Evolutionary conservation across 257 asterid genomes (phyloP).

Genomic region (Leptodermis oblonga): DNA sequence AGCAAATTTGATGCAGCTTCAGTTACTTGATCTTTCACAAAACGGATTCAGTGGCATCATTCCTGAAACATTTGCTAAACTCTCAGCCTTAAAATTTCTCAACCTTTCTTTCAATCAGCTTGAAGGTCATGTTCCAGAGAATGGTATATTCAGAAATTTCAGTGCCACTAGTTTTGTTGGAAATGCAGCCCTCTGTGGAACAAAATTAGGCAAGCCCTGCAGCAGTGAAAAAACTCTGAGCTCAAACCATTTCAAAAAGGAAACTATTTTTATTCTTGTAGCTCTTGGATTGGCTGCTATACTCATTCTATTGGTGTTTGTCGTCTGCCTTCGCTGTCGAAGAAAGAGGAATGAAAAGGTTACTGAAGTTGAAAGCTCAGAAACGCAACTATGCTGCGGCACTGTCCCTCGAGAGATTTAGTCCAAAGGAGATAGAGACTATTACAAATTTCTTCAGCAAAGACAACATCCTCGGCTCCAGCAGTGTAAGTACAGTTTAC

Average conservation of each 20-base stretch:
- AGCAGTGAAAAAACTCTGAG: slow-evolving; percentile 3
- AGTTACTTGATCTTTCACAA: slow-evolving; percentile 56
- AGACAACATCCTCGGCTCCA: slow-evolving; percentile 64
- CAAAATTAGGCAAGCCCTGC: slow-evolving; percentile 32
- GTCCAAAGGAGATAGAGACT: slow-evolving; percentile 35
- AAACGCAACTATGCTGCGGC: slow-evolving; percentile 26
- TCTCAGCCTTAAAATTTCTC: slow-evolving; percentile 47
- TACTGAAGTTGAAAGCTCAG: slow-evolving; percentile 14
- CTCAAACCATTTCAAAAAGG: slow-evolving; percentile 25
- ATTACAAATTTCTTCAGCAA: slow-evolving; percentile 56
- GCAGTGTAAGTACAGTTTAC: slow-evolving; percentile 72
- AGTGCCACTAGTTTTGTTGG: slow-evolving; percentile 37
- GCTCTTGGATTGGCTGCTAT: slow-evolving; percentile 32
- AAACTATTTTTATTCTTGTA: slow-evolving; percentile 28
- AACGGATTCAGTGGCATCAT: slow-evolving; percentile 60
- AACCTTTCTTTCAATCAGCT: slow-evolving; percentile 73
- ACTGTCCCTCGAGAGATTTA: slow-evolving; percentile 47
- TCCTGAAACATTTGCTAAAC: slow-evolving; percentile 44
- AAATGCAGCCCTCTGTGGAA: slow-evolving; percentile 63
- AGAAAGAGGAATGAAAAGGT: slow-evolving; percentile 22
- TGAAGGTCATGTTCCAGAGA: slow-evolving; percentile 55
- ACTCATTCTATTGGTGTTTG: slow-evolving; percentile 32
- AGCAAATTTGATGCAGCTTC: slow-evolving; percentile 33
- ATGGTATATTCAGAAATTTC: slow-evolving; percentile 37
- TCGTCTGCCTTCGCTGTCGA: slow-evolving; percentile 12